Conservation (phyloP, 2,329 filamentous ascomycete genomes). For the Tolypocladium album region DNA sequence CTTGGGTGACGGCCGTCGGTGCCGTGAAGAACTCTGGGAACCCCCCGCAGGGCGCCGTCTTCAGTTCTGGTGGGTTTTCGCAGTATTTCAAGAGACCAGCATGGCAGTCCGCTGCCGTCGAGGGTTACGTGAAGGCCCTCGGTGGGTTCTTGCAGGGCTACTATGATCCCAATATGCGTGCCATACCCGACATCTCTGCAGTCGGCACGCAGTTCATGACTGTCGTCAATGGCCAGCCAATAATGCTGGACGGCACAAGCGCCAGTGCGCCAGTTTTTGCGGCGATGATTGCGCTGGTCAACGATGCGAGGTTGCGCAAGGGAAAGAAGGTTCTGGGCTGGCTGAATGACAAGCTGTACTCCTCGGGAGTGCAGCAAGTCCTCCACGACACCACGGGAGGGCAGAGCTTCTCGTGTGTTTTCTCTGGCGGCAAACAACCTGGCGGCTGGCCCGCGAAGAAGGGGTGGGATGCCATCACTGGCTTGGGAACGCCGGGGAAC, state of each 20-base stretch:
- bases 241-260: constrained; percentile 30
- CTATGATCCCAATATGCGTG: constrained; percentile 35
- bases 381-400: constrained; percentile 32
- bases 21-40: constrained; percentile 33
- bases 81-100: constrained; percentile 32
- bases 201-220: constrained; percentile 47
- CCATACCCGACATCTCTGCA: constrained; percentile 39
- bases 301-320: constrained; percentile 37
- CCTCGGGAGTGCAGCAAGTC: constrained; percentile 19
- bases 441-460: constrained; percentile 31
- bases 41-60: constrained; percentile 30
- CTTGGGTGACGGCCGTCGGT: constrained; percentile 57
- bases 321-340: constrained; percentile 42
- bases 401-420: constrained; percentile 27
- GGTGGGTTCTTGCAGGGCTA: constrained; percentile 29
- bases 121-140: constrained; percentile 28
- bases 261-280: constrained; percentile 45
- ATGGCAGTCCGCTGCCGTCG: constrained; percentile 33
- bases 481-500: constrained; percentile 34
- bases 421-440: constrained; percentile 17
- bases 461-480: constrained; percentile 39
- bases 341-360: constrained; percentile 40
- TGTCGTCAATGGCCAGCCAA: constrained; percentile 15
- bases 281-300: constrained; percentile 41
- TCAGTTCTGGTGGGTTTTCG: constrained; percentile 42